Evolutionary conservation across 2,329 filamentous ascomycete species (phyloP), one percentile per base, ranked within the genome.

Genomic region (Colletotrichum brevisporum): DNA sequence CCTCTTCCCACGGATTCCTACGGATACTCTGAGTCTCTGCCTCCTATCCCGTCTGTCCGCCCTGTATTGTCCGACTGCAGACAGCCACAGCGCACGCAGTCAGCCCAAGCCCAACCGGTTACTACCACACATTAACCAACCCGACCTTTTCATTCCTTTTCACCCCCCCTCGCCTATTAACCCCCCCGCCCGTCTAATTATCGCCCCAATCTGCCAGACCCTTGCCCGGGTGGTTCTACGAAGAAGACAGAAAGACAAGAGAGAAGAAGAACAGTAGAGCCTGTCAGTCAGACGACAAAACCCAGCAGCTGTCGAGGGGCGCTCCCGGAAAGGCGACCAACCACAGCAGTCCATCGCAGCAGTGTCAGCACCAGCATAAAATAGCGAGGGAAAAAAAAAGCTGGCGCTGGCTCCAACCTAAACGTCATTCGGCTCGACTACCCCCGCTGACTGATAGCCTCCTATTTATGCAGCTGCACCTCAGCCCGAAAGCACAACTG

Each of bases 401-500:
- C 61, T 58, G 56, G 24, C 51, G 27, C 63, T 63, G 58, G 67
- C 67, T 63, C 63, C 64, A 51, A 63, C 39, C 64, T 58, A 70
- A 70, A 67, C 67, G 63, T 70, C 64, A 70, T 70, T 68, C 75
- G 74, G 76, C 70, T 77, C 76, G 48, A 63, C 57, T 36, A 36
- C 67, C 67, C 55, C 67, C 67, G 67, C 63, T 68, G 63, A 70
- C 67, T 67, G 64, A 63, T 66, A 69, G 54, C 66, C 66, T 72
- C 71, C 63, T 74, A 75, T 77, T 74, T 73, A 76, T 77, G 75
- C 76, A 79, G 76, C 71, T 69, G 69, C 61, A 72, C 74, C 73
- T 73, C 75, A 76, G 74, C 74, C 75, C 71, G 71, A 72, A 72
- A 76, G 75, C 73, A 75, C 76, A 76, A 77, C 77, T 71, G 72